Base-by-base conservation (phyloP, 75 land plant genomes). In the Cryptomeria japonica region DNA sequence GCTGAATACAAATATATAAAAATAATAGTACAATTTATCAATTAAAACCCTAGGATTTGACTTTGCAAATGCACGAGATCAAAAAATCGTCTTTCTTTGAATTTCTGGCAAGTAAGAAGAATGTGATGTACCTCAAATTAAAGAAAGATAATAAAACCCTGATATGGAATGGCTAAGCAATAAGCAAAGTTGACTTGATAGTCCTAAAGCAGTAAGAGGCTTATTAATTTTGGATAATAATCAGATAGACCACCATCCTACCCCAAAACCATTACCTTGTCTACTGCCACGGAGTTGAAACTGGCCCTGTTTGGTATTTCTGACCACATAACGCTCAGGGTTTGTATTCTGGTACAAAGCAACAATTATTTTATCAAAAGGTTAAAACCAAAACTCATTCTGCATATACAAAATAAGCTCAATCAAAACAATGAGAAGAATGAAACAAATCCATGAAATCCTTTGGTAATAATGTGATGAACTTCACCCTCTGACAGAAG, bases 221-320 rank as follows among this genome's bases (percentile, higher is more conserved):
- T 25, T 72, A 72, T 31, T 72, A 31, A 72, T 28, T 72, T 72
- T 7, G n/a, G 36, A 72, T 8, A 11, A 72, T 72, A 31, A 31
- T n/a, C 31, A 72, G 34, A 72, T 72, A 72, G 32, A 7, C 64
- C 76, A n/a, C 31, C 47, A 44, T 41, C 39, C 42, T 42, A 9
- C 49, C 16, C n/a, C 44, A 25, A 41, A 44, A 42, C 64, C 0
- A 42, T 44, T 44, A 42, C 83, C 44, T 44, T 80, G 44, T 28
- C 31, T 80, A 41, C 19, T 42, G 12, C 47, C 46, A 44, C n/a
- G 11, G n/a, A 41, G 47, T 8, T 41, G 83, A 2, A 28, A 41
- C 47, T 44, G 47, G 25, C n/a, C 83, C 46, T 80, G 83, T 80
- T 80, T 42, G 12, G 39, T 44, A 80, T 80, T 80, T 41, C 83